Conservation (phyloP, 371 early-diverging fungal genomes). For the Rhizopus stolonifer region DNA sequence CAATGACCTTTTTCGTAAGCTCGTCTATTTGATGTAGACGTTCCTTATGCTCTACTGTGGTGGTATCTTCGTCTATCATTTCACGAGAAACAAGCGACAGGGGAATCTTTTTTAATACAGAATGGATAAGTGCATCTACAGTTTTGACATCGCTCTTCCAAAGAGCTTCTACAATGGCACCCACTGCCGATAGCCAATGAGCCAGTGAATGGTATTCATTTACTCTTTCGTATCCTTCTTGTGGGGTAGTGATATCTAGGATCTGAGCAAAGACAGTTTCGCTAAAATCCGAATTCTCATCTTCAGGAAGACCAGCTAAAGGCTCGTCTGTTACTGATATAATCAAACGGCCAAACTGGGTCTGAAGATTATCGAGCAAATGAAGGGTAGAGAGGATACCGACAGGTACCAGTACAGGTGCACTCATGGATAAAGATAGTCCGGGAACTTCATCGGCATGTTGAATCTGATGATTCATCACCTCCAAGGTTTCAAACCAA, state of each 20-base stretch:
- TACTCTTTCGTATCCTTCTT: constrained; percentile 3
- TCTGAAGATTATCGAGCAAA: constrained; percentile 37
- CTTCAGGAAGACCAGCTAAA: constrained; percentile 8
- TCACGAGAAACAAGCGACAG: constrained; percentile 23
- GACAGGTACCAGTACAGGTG: constrained; percentile 30
- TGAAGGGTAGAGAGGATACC: constrained; percentile 34
- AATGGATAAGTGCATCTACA: constrained; percentile 20
- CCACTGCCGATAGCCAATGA: constrained; percentile 39
- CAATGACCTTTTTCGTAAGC: constrained; percentile 20
- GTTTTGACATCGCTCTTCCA: constrained; percentile 30
- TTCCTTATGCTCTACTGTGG: constrained; percentile 14
- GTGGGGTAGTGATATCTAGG: constrained; percentile 22
- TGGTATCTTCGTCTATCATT: constrained; percentile 10
- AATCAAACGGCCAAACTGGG: constrained; percentile 35
- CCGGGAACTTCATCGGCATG: constrained; percentile 20
- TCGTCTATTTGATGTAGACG: constrained; percentile 27
- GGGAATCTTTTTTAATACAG: constrained; percentile 17
- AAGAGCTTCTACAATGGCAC: constrained; percentile 38
- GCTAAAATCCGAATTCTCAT: constrained; percentile 17
- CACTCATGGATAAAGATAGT: constrained; percentile 30
- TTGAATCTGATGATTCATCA: constrained; percentile 29
- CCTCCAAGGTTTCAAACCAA: constrained; percentile 37
- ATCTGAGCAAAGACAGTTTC: constrained; percentile 34
- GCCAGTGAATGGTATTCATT: constrained; percentile 28
- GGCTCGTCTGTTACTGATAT: constrained; percentile 32